Conservation (phyloP, 306 rosid genomes). For the Hylodesmum podocarpum region DNA sequence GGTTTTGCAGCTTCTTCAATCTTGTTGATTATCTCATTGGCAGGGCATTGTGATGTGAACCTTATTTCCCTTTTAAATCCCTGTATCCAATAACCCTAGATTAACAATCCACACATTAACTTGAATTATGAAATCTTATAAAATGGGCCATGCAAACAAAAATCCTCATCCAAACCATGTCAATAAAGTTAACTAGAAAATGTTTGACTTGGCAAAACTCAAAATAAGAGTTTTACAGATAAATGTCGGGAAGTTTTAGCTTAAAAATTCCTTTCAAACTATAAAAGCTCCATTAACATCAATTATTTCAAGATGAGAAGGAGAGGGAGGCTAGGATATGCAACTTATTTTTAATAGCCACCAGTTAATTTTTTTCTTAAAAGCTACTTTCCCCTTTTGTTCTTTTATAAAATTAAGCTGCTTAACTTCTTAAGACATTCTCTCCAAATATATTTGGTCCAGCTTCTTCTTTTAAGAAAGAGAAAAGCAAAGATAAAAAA, state of each 20-base stretch:
- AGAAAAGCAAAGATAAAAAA: not conserved
- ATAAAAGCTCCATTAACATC: not conserved
- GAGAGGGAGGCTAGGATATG: not conserved
- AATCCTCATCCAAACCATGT: not conserved
- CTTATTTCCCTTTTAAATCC: constrained; percentile 82
- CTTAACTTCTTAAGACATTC: not conserved
- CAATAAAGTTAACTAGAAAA: not conserved
- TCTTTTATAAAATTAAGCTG: not conserved
- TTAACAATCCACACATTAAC: not conserved
- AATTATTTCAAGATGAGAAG: not conserved
- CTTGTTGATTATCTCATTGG: constrained; percentile 73
- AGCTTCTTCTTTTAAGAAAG: not conserved
- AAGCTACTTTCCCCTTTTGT: not conserved
- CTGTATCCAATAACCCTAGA: constrained; percentile 34
- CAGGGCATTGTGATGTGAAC: constrained; percentile 77
- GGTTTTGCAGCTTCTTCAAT: constrained; percentile 91
- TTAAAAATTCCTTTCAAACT: not conserved
- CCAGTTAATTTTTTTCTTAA: not conserved
- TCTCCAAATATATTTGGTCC: not conserved
- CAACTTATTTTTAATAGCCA: not conserved
- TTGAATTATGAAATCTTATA: not conserved
- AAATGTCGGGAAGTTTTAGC: not conserved
- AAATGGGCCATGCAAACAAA: not conserved
- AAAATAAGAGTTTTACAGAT: not conserved
- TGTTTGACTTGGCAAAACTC: not conserved